phyloP scores from a whole-genome alignment of 305 asterid species.

The Fraxinus sp. region DNA sequence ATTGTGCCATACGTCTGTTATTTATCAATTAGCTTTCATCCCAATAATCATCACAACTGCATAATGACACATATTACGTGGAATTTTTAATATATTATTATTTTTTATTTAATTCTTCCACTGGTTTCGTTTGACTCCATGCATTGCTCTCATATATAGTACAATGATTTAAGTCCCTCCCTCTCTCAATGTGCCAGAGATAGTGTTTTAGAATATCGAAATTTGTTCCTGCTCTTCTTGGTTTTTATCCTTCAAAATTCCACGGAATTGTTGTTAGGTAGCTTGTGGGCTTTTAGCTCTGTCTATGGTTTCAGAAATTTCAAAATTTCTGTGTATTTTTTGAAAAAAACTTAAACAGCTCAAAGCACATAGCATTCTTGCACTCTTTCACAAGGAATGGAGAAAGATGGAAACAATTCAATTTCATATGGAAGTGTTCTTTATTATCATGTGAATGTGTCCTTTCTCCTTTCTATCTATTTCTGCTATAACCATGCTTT shows the following conservation, averaged over 20 bases:
- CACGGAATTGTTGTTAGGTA: neutral
- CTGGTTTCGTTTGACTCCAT: neutral
- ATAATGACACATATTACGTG: neutral
- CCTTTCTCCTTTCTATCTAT: neutral
- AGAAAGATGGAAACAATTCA: conserved; percentile 2
- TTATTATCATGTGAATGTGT: neutral
- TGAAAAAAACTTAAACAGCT: neutral
- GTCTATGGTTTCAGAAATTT: neutral
- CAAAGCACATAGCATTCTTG: conserved; percentile 7
- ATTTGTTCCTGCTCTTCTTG: neutral
- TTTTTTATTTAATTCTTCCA: neutral
- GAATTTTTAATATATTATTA: neutral
- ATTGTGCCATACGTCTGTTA: neutral
- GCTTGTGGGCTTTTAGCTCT: neutral
- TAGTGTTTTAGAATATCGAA: neutral
- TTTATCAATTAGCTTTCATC: neutral
- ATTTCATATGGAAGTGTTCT: neutral
- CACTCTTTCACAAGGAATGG: conserved; percentile 6
- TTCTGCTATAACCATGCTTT: neutral
- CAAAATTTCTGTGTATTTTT: neutral
- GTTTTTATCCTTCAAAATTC: neutral
- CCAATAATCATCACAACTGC: neutral
- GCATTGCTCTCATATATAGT: neutral
- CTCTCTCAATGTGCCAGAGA: neutral
- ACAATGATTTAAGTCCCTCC: neutral